Evolutionary conservation across 2,329 filamentous ascomycete species (phyloP), one percentile per base, ranked within the genome.

Genomic region (Alternaria postmessia): DNA sequence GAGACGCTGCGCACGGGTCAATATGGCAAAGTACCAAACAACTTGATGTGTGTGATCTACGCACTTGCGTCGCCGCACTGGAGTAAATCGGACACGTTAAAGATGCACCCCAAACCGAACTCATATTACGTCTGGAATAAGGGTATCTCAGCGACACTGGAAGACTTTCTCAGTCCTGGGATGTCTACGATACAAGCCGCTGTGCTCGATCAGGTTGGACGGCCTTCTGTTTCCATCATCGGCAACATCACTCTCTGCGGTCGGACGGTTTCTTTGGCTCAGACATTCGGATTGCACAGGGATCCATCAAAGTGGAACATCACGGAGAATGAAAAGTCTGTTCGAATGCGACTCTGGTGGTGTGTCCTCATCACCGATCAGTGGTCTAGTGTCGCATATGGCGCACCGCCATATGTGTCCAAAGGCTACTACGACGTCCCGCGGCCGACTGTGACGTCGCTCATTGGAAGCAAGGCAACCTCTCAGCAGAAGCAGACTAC

Each of bases 301-400:
- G 83, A 87, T 64, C 83, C 84, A 12, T 81, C 80, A 4, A 79
- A 80, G 57, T 87, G 85, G 85, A 83, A 82, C 46, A 78, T 85
- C 2, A 81, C 82, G 1, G 78, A 78, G 2, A 75, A 78, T 34
- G 85, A 87, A 62, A 86, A 85, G 64, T 78, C 81, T 8, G 74
- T 84, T 16, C 79, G 85, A 7, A 82, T 84, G 30, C 81, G 83
- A 3, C 71, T 85, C 3, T 87, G 85, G 83, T 87, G 85, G 85
- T 84, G 82, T 5, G 82, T 86, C 3, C 76, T 87, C 3, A 84
- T 87, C 39, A 84, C 85, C 57, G 85, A 87, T 70, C 81, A 84
- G 41, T 87, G 85, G 84, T 81, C 84, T 54, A 86, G 84, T 64
- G 82, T 86, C 54, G 84, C 83, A 5, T 85, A 87, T 65, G 85